Evolutionary conservation across 495 filamentous ascomycete genomes (phyloP).

Genomic region (Echria macrotheca): DNA sequence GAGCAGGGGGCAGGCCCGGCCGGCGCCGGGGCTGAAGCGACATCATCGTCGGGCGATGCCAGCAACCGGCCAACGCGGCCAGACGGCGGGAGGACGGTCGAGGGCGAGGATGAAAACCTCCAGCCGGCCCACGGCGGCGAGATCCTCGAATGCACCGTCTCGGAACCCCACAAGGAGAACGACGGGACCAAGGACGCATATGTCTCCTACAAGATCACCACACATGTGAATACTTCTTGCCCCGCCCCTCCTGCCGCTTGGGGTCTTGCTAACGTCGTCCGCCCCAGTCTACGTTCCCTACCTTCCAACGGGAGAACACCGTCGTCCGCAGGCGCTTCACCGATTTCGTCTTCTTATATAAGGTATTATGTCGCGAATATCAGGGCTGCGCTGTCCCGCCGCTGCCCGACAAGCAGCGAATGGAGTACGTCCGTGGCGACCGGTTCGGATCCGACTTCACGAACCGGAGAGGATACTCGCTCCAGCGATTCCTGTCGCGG

Average conservation of each 20-base stretch:
- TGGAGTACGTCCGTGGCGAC: slow-evolving; percentile 95
- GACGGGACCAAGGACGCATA: slow-evolving; percentile 98
- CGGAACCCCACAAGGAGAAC: slow-evolving; percentile 80
- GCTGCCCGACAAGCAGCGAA: slow-evolving; percentile 95
- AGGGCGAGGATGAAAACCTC: slow-evolving; percentile 23
- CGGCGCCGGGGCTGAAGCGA: slow-evolving; percentile 9
- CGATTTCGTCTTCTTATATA: slow-evolving; percentile 96
- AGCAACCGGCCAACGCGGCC: slow-evolving; percentile 13
- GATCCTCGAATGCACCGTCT: slow-evolving; percentile 75
- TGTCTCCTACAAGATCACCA: slow-evolving; percentile 90
- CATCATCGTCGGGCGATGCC: slow-evolving; percentile 15
- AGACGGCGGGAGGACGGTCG: slow-evolving; percentile 18
- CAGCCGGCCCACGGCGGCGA: slow-evolving; percentile 70
- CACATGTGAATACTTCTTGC: slow-evolving; percentile 52
- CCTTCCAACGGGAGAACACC: slow-evolving; percentile 75
- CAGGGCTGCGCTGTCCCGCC: slow-evolving; percentile 90
- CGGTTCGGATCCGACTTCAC: slow-evolving; percentile 94
- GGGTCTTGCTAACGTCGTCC: neutral
- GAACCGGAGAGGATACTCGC: slow-evolving; percentile 77
- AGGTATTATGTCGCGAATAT: slow-evolving; percentile 77
- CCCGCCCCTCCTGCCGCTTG: neutral
- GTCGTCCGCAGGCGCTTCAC: slow-evolving; percentile 85
- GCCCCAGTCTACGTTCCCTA: slow-evolving; percentile 79
- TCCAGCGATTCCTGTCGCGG: slow-evolving; percentile 87
- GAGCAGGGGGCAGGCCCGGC: slow-evolving; percentile 22